Percentiles rank a stretch among this genome's conserved stretches.
phyloP scores from a whole-genome alignment of 108 stramenopile species.

The Nannochloropsis oceanica region DNA sequence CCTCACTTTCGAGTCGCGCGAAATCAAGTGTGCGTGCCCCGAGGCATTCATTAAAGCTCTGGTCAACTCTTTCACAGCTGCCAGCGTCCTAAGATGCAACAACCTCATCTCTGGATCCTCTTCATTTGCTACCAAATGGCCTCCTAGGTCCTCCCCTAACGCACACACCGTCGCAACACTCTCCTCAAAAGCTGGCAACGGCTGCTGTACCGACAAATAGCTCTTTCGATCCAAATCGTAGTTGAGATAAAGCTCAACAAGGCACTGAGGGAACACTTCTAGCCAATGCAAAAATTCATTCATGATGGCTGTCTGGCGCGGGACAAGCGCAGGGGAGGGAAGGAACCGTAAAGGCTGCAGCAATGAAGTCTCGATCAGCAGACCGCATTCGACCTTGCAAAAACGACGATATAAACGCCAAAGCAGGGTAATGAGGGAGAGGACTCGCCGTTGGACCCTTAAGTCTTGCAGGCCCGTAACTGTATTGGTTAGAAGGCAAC shows the following conservation, averaged over 20 bases:
- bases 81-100: slow-evolving; percentile 18
- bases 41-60: slow-evolving; percentile 28
- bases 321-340: not conserved
- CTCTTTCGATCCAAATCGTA: slow-evolving; percentile 39
- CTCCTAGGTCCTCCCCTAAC: slow-evolving; percentile 16
- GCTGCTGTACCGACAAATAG: slow-evolving; percentile 17
- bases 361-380: not conserved
- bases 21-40: slow-evolving; percentile 29
- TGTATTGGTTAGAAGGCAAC: not conserved
- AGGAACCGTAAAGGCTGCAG: not conserved
- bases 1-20: slow-evolving; percentile 5
- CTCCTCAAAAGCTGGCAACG: slow-evolving; percentile 28
- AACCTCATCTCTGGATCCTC: not conserved
- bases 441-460: not conserved
- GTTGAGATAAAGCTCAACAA: slow-evolving; percentile 37
- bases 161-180: slow-evolving; percentile 8
- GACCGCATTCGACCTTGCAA: not conserved
- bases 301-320: slow-evolving; percentile 1
- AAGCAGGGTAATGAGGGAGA: not conserved
- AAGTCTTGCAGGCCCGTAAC: not conserved
- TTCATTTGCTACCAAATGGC: not conserved
- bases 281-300: slow-evolving; percentile 35
- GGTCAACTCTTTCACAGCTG: slow-evolving; percentile 19
- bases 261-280: slow-evolving; percentile 19
- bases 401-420: not conserved